Base-by-base conservation (phyloP, 352 stramenopile genomes). In the Pythium chondricola region DNA sequence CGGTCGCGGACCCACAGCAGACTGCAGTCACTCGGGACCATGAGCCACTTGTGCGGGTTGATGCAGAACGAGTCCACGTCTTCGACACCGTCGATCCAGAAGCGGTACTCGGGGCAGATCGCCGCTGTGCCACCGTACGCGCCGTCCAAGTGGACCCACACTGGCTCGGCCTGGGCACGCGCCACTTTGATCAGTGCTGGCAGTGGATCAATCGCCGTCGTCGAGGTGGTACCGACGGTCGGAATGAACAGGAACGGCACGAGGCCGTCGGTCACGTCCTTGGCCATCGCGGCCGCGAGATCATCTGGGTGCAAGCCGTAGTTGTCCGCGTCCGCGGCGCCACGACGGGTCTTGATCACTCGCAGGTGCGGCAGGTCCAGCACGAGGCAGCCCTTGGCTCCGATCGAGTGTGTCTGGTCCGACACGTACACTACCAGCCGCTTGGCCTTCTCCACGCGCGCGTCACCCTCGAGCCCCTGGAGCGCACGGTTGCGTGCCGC, bases 31-130 rank as follows among this genome's bases (percentile, higher is more conserved):
- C 84, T 82, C 46, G 67, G 74, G 37, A 83, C 59, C 17, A 88
- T 66, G 18, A 88, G 57, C 75, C 77, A 87, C 62, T 90, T 90
- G 71, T 87, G 77, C 33, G 65, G 69, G 53, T 90, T 90, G 48
- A 85, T 57, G 40, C 74, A 75, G 56, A 90, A 59, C 22, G 71
- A 88, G 55, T 90, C 74, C 24, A 67, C 72, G 20, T 73, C 61
- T 54, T 90, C 75, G 9, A 67, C 56, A 14, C 75, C 79, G 30
- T 72, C 49, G 25, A 87, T 25, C 67, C 68, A 78, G 26, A 56
- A 35, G 17, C 69, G 63, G 49, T 67, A 74, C 59, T 87, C 74
- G 5, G 74, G 71, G 21, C 73, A 80, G 11, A 84, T 50, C 13
- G 58, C 50, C 6, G 74, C 74, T 37, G 61, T 72, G 24, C 70